phyloP scores from a whole-genome alignment of 331 rosid genomes.

The Cydonia oblonga region DNA sequence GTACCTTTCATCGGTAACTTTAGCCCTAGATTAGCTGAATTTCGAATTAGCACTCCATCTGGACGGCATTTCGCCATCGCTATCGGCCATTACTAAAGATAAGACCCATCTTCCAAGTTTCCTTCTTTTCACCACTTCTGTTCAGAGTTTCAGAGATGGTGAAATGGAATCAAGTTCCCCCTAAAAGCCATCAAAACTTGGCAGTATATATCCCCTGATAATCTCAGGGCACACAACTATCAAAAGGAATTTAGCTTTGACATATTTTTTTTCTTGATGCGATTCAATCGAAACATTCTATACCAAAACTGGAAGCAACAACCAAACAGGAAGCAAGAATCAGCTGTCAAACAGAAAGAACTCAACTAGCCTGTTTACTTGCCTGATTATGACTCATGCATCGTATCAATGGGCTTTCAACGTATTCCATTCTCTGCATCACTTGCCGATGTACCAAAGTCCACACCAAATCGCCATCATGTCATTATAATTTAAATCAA shows the following conservation, averaged over 20 bases:
- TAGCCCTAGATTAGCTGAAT: conserved; percentile 9
- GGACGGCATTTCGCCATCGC: not conserved
- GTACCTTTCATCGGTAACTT: not conserved
- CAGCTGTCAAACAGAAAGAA: not conserved
- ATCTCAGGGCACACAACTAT: not conserved
- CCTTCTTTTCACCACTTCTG: not conserved
- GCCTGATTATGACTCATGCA: not conserved
- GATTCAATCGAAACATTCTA: not conserved
- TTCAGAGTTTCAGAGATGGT: not conserved
- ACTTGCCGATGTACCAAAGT: not conserved
- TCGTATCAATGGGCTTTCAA: not conserved
- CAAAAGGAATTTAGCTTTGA: too few relatives aligned
- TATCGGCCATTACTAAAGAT: conserved; percentile 11
- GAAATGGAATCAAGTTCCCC: conserved; percentile 31
- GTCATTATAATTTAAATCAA: not conserved
- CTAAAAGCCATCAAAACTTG: conserved; percentile 8
- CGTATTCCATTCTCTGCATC: not conserved
- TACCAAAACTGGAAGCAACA: not conserved
- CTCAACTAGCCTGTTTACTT: not conserved
- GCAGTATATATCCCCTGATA: conserved; percentile 4
- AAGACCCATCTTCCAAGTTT: not conserved
- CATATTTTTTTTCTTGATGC: not conserved
- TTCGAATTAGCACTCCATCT: conserved; percentile 3
- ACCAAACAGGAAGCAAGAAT: not conserved
- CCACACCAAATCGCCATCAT: not conserved